A percentile compares a stretch with the other conserved stretches of the same genome.
phyloP scores from a whole-genome alignment of 495 filamentous ascomycete genomes.

The Thozetella sp. region DNA sequence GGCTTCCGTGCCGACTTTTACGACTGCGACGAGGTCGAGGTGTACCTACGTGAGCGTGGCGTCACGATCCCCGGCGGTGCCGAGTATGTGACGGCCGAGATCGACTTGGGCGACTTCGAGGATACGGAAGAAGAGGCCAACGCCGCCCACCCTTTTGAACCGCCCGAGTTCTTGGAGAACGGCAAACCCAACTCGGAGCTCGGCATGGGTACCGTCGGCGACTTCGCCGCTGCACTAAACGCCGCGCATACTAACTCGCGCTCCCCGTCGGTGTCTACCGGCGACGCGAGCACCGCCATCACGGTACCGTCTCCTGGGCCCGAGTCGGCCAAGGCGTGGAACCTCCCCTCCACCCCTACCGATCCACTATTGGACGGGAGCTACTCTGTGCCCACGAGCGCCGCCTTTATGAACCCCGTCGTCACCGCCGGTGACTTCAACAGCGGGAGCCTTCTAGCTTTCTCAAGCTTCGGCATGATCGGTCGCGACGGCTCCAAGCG shows the following conservation, averaged over 20 bases:
- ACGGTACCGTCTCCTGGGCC: background rate
- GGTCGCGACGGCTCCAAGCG: constrained; percentile 1
- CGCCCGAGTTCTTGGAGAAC: constrained; percentile 2
- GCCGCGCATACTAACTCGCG: background rate
- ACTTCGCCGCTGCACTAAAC: background rate
- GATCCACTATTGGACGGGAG: background rate
- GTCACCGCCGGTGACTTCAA: background rate
- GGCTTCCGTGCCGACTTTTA: constrained; percentile 73
- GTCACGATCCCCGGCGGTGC: constrained; percentile 54
- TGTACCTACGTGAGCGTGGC: constrained; percentile 63
- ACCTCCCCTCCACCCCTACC: background rate
- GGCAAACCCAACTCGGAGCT: background rate
- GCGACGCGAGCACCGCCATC: background rate
- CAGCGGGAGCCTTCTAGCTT: background rate
- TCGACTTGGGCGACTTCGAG: constrained; percentile 35
- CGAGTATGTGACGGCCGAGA: constrained; percentile 52
- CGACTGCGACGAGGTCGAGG: constrained; percentile 72
- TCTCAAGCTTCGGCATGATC: background rate
- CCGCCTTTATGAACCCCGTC: background rate
- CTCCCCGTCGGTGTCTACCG: background rate
- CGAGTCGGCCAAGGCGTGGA: constrained; percentile 1
- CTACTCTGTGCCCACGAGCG: background rate
- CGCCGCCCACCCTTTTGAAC: constrained; percentile 3
- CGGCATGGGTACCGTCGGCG: background rate
- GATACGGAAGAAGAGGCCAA: constrained; percentile 11